Evolutionary conservation across 192 early-diverging fungal genomes (phyloP).

Genomic region (Rhizophagus sp.): DNA sequence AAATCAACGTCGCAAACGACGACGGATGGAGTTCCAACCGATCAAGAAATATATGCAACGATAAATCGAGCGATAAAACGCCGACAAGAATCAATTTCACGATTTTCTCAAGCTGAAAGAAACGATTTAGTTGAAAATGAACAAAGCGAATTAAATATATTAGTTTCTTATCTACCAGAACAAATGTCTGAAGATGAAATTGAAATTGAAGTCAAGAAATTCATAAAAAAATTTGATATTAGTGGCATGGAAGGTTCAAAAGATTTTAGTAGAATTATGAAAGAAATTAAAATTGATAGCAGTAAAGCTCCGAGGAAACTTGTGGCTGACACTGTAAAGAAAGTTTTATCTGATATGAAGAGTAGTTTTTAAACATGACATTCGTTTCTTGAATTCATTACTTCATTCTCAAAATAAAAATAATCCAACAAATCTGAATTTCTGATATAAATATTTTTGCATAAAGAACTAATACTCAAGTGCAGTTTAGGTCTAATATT

Average conservation of each 20-base stretch:
- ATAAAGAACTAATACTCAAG: too few relatives aligned
- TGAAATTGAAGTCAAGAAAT: constrained; percentile 53
- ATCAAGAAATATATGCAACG: constrained; percentile 61
- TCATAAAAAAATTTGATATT: constrained; percentile 59
- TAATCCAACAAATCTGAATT: too few relatives aligned
- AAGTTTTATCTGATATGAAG: constrained; percentile 46
- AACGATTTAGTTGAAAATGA: constrained; percentile 76
- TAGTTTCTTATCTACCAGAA: constrained; percentile 73
- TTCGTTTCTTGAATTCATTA: too few relatives aligned
- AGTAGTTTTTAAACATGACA: background rate
- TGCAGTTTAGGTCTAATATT: too few relatives aligned
- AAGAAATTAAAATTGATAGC: constrained; percentile 66
- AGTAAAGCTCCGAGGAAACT: constrained; percentile 73
- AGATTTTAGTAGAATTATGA: constrained; percentile 89
- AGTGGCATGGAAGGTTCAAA: constrained; percentile 47
- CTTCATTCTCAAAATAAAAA: too few relatives aligned
- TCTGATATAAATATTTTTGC: too few relatives aligned
- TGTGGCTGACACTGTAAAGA: constrained; percentile 78
- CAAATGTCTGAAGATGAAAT: constrained; percentile 79
- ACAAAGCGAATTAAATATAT: constrained; percentile 63
- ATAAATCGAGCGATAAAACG: constrained; percentile 84
- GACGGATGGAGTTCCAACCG: constrained; percentile 37
- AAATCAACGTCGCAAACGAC: constrained; percentile 35
- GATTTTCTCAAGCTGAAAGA: constrained; percentile 67
- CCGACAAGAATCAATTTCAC: constrained; percentile 72